Evolutionary conservation across 192 early-diverging fungal genomes (phyloP), one percentile per base, ranked within the genome.

Genomic region (Allomyces javanicus): DNA sequence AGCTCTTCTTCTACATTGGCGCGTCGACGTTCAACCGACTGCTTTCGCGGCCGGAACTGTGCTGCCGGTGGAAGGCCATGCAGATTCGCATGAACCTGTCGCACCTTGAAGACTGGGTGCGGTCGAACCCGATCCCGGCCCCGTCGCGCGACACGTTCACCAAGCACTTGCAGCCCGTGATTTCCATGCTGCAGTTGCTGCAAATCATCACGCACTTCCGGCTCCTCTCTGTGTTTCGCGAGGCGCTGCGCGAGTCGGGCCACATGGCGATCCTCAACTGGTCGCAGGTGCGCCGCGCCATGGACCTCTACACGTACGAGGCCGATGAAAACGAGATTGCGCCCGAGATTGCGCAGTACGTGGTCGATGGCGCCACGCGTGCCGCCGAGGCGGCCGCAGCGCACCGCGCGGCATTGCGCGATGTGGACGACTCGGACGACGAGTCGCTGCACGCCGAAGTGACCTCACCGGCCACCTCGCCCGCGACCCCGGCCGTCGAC

Each of bases 11-110:
- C 76, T 87, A 81, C 68, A 71, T 92, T 25, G 82, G 85, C 27
- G 79, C 81, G 63, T 87, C 86, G 72, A 69, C 89, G 44, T 93
- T 97, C 70, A 97, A 97, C 75, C 82, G 82, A 17, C 87, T 97
- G 70, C 74, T 97, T 68, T 80, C 80, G 0, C 83, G 82, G 55
- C 85, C 82, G 40, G 85, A 89, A 64, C 79, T 85, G 65, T 73
- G 86, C 68, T 85, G 85, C 66, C 88, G 92, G 12, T 80, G 81
- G 22, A 86, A 85, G 63, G 91, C 94, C 2, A 77, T 90, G 66
- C 89, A 87, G 73, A 85, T 93, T 9, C 86, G 86, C 23, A 83
- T 90, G 76, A 97, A 94, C 69, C 67, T 93, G 44, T 85, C 85
- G 10, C 76, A 80, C 24, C 66, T 94, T 14, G 89, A 87, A 66